Conservation (phyloP, 306 rosid genomes). For the Chamaecrista fasciculata region DNA sequence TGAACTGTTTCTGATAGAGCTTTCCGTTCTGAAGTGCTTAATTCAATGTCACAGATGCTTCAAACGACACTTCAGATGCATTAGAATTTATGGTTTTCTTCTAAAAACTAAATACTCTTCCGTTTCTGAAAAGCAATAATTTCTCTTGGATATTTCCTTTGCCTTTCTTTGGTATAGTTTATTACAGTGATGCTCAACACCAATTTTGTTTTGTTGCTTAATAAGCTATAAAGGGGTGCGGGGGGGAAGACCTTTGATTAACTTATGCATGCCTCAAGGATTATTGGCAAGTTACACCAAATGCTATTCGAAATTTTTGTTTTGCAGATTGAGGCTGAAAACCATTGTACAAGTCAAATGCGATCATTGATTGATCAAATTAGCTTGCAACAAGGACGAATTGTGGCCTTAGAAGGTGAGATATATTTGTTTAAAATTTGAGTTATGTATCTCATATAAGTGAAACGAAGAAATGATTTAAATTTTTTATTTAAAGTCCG, state of each 20-base stretch:
- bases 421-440: background rate
- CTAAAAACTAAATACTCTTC: background rate
- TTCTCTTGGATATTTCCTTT: background rate
- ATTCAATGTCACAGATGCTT: background rate
- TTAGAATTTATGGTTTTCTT: background rate
- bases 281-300: background rate
- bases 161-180: background rate
- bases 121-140: background rate
- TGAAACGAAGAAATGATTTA: background rate
- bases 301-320: slow-evolving; percentile 17
- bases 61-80: background rate
- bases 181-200: background rate
- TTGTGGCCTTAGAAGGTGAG: slow-evolving; percentile 70
- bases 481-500: background rate
- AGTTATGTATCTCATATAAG: background rate
- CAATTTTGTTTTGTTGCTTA: background rate
- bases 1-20: background rate
- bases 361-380: slow-evolving; percentile 80
- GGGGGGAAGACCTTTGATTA: background rate
- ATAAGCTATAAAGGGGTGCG: background rate
- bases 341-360: slow-evolving; percentile 69
- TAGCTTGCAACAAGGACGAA: slow-evolving; percentile 82
- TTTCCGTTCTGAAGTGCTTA: background rate
- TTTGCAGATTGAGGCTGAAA: slow-evolving; percentile 76
- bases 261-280: background rate